Base-by-base conservation (phyloP, 352 stramenopile genomes). In the Blastocystis sp. region DNA sequence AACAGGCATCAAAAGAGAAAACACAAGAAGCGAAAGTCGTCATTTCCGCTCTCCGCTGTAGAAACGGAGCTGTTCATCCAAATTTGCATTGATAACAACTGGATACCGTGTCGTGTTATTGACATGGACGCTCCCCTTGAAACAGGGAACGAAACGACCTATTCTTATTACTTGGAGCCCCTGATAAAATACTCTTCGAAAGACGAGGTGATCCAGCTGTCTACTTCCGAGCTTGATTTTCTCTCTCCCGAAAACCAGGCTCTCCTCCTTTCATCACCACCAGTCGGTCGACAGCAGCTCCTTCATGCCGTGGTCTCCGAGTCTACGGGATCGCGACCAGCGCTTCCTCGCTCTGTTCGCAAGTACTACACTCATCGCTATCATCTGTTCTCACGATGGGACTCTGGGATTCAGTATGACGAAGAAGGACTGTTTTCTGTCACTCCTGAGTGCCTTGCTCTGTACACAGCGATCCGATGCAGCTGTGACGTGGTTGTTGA, bases 381-480 rank as follows among this genome's bases (percentile, higher is more conserved):
- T 55, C 87, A 91, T 54, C 92, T 96, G 37, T 98, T 97, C 80
- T 94, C 94, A 66, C 92, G 93, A 77, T 98, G 95, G 88, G 94
- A 97, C 76, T 91, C 96, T 62, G 95, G 95, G 11, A 95, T 97
- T 26, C 91, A 93, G 26, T 91, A 97, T n/a, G 95, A 98, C 89
- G 91, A 94, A 23, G 95, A 97, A 91, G 95, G 94, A 54, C 97
- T 94, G 94, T 98, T 95, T 91, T 96, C 93, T 75, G 94, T 98
- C 3, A 97, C 95, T 0, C 95, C 95, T 34, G 93, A 98, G 91
- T 91, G 91, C 7, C 95, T 98, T 64, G 94, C 95, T 18, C 90
- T 94, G 70, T 91, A 97, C 76, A 94, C 96, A 75, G 95, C 95
- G 0, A 89, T 91, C 89, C 94, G 95, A 11, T 95, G 93, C 75